Percentiles rank a stretch among this genome's conserved stretches.
phyloP scores from a whole-genome alignment of 176 grass and related monocot genomes.

The Secale cereale region DNA sequence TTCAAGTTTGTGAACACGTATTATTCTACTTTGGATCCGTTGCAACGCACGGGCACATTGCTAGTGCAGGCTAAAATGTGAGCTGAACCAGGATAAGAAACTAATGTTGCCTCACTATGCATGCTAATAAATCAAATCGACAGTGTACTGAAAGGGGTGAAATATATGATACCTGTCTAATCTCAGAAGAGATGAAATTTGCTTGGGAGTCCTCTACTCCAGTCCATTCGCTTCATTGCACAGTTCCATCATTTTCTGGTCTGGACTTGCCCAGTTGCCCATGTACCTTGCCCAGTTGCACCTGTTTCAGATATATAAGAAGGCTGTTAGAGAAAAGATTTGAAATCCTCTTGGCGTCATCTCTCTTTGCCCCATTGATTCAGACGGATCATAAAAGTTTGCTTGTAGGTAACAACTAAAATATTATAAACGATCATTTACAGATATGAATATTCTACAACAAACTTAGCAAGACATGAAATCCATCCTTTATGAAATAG shows the following conservation, averaged over 20 bases:
- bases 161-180: slow-evolving; percentile 36
- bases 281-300: slow-evolving; percentile 13
- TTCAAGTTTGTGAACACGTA: no score
- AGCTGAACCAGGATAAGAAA: not conserved
- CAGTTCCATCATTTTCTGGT: slow-evolving; percentile 9
- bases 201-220: slow-evolving; percentile 28
- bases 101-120: not conserved
- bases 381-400: not conserved
- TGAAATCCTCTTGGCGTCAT: not conserved
- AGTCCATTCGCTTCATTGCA: slow-evolving; percentile 41
- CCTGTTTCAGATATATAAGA: slow-evolving; percentile 23
- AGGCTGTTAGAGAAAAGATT: not conserved
- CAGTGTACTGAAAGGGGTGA: not conserved
- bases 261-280: slow-evolving; percentile 10
- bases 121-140: not conserved
- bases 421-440: not conserved
- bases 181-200: slow-evolving; percentile 43
- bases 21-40: no score
- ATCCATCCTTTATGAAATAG: not conserved
- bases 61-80: not conserved
- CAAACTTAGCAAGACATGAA: not conserved
- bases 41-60: no score
- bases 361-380: not conserved
- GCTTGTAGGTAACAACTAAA: not conserved
- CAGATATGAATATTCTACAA: not conserved